A percentile compares a stretch with the other conserved stretches of the same genome.
These are phyloP conservation scores for Mesembryanthemum crystallinum DNA, from an alignment of 148 eudicot species.

Conservation along the genomic window DNA sequence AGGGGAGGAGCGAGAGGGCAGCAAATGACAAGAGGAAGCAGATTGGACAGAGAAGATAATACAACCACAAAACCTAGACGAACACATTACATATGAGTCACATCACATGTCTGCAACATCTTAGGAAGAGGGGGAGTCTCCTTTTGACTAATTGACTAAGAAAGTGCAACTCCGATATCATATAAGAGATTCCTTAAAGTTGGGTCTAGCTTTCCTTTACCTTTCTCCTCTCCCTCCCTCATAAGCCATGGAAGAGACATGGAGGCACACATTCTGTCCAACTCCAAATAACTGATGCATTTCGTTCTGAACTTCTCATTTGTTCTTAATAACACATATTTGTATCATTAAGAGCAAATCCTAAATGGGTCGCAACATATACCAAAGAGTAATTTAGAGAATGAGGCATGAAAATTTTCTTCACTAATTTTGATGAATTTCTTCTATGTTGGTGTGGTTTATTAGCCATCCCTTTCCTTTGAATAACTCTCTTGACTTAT, in stretches of 20 bases:
- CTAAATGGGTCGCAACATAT: conserved; percentile 5
- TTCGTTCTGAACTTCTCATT: background rate
- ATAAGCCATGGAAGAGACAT: background rate
- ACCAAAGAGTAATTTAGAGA: conserved; percentile 2
- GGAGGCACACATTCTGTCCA: background rate
- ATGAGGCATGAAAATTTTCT: conserved; percentile 18
- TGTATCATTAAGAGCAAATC: background rate
- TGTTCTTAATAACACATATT: background rate
- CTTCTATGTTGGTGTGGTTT: conserved; percentile 9
- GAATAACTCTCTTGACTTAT: conserved; percentile 20
- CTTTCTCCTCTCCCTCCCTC: background rate
- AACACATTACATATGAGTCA: background rate
- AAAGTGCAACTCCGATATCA: background rate
- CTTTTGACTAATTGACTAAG: background rate
- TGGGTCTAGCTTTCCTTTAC: background rate
- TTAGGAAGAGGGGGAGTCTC: background rate
- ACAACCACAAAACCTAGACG: background rate
- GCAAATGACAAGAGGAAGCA: background rate
- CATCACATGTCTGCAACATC: background rate
- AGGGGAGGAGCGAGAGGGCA: background rate
- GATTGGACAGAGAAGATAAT: background rate
- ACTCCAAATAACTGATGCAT: background rate
- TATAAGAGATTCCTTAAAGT: background rate
- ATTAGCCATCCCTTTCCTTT: conserved; percentile 9
- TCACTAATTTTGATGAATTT: conserved; percentile 6